Base-by-base conservation (phyloP, 2,329 filamentous ascomycete genomes). In the Aureobasidium sp. region DNA sequence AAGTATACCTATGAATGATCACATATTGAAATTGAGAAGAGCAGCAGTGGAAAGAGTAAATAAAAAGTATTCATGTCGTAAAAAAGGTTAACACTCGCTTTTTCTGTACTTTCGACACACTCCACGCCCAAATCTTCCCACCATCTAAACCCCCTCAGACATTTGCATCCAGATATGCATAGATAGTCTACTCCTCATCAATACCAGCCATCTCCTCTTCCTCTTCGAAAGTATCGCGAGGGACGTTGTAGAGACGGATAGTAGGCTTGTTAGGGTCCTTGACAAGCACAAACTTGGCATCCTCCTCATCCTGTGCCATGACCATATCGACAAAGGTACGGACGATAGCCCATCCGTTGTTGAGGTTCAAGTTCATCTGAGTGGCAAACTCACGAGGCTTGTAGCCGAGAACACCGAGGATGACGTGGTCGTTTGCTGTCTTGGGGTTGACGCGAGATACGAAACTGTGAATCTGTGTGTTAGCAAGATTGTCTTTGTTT, bases 291-390 rank as follows among this genome's bases (percentile, higher is more conserved):
- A 93, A 96, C 84, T 95, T 95, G 80, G 91, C 92, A 56, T 79
- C 77, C 18, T 54, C 23, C 38, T 63, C 48, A 54, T 90, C 86
- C 80, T 90, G 89, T 80, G 90, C 89, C 73, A 94, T 87, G 75
- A 91, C 92, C 92, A 98, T 97, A 81, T 99, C 96, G 73, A 94
- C 93, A 76, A 99, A 98, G 59, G 96, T 99, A 71, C 96, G 93
- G 67, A 99, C 96, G 71, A 99, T 98, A 80, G 96, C 96, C 96
- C 96, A 99, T 69, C 96, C 96, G 82, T 99, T 99, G 82, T 92
- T 93, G 66, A 98, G 88, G 75, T 95, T 97, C 75, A 99, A 83
- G 84, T 98, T 98, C 96, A 99, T 99, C 87, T 99, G 96, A 76
- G 89, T 88, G 69, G 96, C 96, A 74, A 99, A 98, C 78, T 99